Conservation (phyloP, 2,329 filamentous ascomycete genomes). For the Tolypocladium inflatum region DNA sequence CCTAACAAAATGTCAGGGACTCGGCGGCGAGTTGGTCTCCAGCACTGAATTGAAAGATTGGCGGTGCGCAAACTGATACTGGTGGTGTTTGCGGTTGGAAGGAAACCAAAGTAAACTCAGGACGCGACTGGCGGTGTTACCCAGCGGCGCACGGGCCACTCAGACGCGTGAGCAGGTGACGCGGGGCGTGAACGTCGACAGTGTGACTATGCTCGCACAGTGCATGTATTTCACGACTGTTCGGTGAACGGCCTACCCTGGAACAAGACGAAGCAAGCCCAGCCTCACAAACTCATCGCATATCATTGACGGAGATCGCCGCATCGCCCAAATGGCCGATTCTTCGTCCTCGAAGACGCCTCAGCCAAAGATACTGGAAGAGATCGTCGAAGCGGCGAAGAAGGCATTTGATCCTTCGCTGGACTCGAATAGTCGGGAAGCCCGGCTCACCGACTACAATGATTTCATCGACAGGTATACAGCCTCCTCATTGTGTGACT, state of each 20-base stretch:
- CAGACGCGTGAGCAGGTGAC: slow-evolving; percentile 18
- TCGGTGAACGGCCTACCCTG: not conserved
- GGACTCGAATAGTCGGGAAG: slow-evolving; percentile 21
- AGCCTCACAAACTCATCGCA: not conserved
- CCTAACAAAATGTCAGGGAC: not conserved
- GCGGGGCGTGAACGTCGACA: not conserved
- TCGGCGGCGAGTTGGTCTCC: not conserved
- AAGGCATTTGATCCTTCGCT: slow-evolving; percentile 38
- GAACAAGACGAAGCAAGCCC: not conserved
- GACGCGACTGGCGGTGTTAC: not conserved
- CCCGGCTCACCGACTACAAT: slow-evolving; percentile 30
- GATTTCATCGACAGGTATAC: slow-evolving; percentile 38
- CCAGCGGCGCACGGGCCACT: not conserved
- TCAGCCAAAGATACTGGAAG: slow-evolving; percentile 21
- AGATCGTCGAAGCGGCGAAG: slow-evolving; percentile 29
- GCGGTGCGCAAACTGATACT: not conserved
- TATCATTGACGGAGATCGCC: not conserved
- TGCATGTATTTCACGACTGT: not conserved
- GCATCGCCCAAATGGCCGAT: slow-evolving; percentile 15
- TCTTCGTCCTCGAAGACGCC: slow-evolving; percentile 9
- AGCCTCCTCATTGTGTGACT: slow-evolving; percentile 5
- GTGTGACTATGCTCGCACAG: not conserved
- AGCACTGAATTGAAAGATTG: not conserved
- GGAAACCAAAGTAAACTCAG: not conserved
- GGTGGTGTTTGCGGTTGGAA: not conserved